Base-by-base conservation (phyloP, 31 red algal genomes). In the Bonnemaisonia californica region DNA sequence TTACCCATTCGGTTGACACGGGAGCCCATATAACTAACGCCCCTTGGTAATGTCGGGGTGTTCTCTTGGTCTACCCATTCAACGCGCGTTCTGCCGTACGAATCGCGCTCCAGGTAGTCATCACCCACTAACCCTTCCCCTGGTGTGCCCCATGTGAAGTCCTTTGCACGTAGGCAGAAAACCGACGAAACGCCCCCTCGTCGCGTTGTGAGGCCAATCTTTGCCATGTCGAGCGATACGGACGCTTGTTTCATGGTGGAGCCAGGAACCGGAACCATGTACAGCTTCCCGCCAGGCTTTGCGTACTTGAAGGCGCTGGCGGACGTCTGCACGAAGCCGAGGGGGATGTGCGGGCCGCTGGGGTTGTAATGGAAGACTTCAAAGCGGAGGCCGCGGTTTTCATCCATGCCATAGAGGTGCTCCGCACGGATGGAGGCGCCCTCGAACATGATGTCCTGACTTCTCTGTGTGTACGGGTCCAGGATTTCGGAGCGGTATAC, bases 251-350 rank as follows among this genome's bases (percentile, higher is more conserved):
- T 89, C 63, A 89, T 54, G 18, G 56, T 81, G 37, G 77, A 81
- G n/a, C 69, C 69, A 12, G 64, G 76, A 19, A 89, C 86, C n/a
- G 86, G 86, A n/a, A 89, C 86, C 86, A 89, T 89, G 68, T 81
- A 89, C 57, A 89, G 56, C 69, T 81, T 89, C 26, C 86, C 86
- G 27, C 86, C 86, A 2, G 86, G 86, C 32, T 75, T 72, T 40
- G 86, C 86, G 48, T 69, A 89, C 57, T 89, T 89, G 66, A 89
- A 89, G 1, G 86, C 86, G 28, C 66, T 74, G 1, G 86, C 86
- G 41, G 86, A 89, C 21, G 86, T 89, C 58, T 89, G 86, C 31
- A 89, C 86, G 75, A 89, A 89, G n/a, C 86, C 86, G 12, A 89
- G 45, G n/a, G 86, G 86, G 22, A 89, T 75, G 36, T 89, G 86